Conservation (phyloP, 2,329 filamentous ascomycete genomes). For the Chalaropsis thielavioides region DNA sequence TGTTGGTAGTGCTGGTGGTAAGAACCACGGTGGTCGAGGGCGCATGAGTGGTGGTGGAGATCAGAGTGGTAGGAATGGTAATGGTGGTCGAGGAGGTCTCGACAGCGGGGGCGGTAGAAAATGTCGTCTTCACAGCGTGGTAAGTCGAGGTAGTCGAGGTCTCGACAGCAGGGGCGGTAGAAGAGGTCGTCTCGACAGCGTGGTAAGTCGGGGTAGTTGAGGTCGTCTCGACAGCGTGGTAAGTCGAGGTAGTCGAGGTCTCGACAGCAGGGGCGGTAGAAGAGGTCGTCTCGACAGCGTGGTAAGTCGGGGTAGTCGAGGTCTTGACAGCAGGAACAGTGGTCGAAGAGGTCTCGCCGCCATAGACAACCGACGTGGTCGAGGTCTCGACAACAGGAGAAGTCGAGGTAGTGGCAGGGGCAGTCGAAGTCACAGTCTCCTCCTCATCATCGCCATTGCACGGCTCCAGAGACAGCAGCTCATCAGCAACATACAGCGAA, state of each 20-base stretch:
- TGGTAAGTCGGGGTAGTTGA: constrained; percentile 16
- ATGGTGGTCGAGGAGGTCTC: constrained; percentile 17
- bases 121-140: constrained; percentile 17
- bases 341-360: constrained; percentile 14
- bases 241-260: constrained; percentile 16
- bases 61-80: constrained; percentile 18
- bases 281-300: constrained; percentile 15
- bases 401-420: constrained; percentile 18
- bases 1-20: constrained; percentile 24
- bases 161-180: constrained; percentile 18
- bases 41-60: constrained; percentile 17
- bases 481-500: constrained; percentile 34
- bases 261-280: constrained; percentile 19
- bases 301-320: constrained; percentile 17
- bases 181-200: constrained; percentile 15
- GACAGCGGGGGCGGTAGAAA: constrained; percentile 16
- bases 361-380: constrained; percentile 15
- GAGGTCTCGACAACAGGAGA: constrained; percentile 13
- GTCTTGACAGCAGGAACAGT: constrained; percentile 19
- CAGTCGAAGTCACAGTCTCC: constrained; percentile 19
- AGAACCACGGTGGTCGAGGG: constrained; percentile 19
- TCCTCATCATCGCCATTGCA: constrained; percentile 28
- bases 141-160: constrained; percentile 16
- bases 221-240: constrained; percentile 17
- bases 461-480: constrained; percentile 36